These are phyloP conservation scores for Brassica incana DNA, from an alignment of 345 rosid genomes.

Conservation along the genomic window DNA sequence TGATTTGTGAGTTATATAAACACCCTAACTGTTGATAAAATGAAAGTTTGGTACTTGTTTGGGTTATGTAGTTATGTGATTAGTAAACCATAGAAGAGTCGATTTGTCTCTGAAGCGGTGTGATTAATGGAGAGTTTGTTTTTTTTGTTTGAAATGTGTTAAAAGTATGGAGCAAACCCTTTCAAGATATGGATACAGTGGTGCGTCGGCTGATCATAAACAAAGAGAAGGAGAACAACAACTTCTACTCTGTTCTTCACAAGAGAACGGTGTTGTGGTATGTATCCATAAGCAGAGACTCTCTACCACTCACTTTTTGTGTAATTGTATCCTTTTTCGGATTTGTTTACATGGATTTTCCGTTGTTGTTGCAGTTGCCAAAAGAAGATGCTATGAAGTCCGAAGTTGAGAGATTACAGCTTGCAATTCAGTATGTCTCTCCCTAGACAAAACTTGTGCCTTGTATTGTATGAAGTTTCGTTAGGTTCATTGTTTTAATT, in stretches of 20 bases:
- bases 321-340: background rate
- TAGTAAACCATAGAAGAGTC: background rate
- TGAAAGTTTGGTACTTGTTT: background rate
- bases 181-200: constrained; percentile 25
- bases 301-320: background rate
- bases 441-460: background rate
- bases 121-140: constrained; percentile 10
- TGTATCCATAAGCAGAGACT: background rate
- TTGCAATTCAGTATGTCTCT: constrained; percentile 34
- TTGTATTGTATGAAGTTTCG: constrained; percentile 1
- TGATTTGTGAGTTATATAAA: constrained; percentile 2
- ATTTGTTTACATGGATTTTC: background rate
- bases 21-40: constrained; percentile 16
- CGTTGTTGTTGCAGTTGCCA: constrained; percentile 14
- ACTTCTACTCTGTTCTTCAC: constrained; percentile 24
- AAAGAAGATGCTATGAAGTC: constrained; percentile 19
- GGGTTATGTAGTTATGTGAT: background rate
- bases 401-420: constrained; percentile 37
- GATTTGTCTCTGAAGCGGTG: background rate
- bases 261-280: constrained; percentile 22
- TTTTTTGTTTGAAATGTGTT: background rate
- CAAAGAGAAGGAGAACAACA: constrained; percentile 20
- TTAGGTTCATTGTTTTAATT: background rate
- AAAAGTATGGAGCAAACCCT: constrained; percentile 37
- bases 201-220: constrained; percentile 10